A percentile compares a stretch with the other conserved stretches of the same genome.
Conservation (phyloP, 805 yeast species). For the Teunomyces kruisii region DNA sequence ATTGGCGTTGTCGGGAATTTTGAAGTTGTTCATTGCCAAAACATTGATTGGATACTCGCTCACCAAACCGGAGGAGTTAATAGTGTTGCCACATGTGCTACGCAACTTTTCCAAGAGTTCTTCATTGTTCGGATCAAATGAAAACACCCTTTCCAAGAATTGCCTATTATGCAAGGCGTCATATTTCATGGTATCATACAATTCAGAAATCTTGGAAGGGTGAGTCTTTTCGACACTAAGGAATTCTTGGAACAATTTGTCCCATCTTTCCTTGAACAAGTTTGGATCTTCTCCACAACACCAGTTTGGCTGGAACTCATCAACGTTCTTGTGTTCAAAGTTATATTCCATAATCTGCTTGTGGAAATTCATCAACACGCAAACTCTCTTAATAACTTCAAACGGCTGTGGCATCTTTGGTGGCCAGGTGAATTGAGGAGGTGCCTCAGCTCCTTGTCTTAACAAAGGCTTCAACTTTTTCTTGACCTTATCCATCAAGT, state of each 20-base stretch:
- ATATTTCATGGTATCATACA: conserved; percentile 97
- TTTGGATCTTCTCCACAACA: conserved; percentile 95
- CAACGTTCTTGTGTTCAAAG: conserved; percentile 64
- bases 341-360: conserved; percentile 79
- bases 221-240: conserved; percentile 92
- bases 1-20: conserved; percentile 46
- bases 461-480: conserved; percentile 92
- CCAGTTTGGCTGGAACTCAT: conserved; percentile 76
- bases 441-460: conserved; percentile 95
- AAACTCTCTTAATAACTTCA: conserved; percentile 88
- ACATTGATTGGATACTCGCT: conserved; percentile 73
- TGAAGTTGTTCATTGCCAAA: conserved; percentile 74
- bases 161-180: conserved; percentile 95
- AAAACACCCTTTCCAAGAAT: conserved; percentile 79
- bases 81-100: conserved; percentile 42
- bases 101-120: conserved; percentile 32
- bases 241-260: conserved; percentile 89
- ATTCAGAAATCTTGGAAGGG: conserved; percentile 93
- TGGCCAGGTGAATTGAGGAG: conserved; percentile 98
- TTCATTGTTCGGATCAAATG: conserved; percentile 53
- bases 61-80: conserved; percentile 55
- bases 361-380: conserved; percentile 92
- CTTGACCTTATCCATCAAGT: conserved; percentile 95
- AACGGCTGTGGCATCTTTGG: conserved; percentile 97
- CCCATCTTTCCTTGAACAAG: conserved; percentile 95